Evolutionary conservation across 2,329 filamentous ascomycete genomes (phyloP), one percentile per base, ranked within the genome.

Genomic region (Piedraia hortae): DNA sequence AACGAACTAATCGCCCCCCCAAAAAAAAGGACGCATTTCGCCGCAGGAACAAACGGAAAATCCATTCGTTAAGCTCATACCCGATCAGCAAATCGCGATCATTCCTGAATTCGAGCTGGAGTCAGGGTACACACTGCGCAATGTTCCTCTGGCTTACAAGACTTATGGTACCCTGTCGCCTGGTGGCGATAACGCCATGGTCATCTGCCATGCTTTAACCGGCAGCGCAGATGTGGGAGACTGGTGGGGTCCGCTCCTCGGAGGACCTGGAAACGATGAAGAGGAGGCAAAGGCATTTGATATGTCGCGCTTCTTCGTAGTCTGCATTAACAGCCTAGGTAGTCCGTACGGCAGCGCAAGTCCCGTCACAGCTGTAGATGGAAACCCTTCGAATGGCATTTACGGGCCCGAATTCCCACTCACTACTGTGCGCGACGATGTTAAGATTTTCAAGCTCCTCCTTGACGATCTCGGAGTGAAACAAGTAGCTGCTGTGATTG

Each of bases 391-490:
- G 22, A 65, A 73, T 30, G 78, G 63, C 10, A 61, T 62, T 34
- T 97, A 97, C 39, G 85, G 85, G 0, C 85, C 85, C 1, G 85
- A 97, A 39, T 97, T 97, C 34, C 85, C 85, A 20, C 51, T 97
- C 31, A 91, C 85, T 1, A 93, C 85, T 0, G 75, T 97, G 31
- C 59, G 82, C 32, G 85, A 97, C 42, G 85, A 97, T 50, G 82
- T 93, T 23, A 78, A 73, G 32, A 55, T 85, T 21, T 78, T 85
- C 51, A 77, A 68, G 43, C 47, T 82, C 15, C 49, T 88, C 5
- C 54, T 88, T 5, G 73, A 85, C 37, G 72, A 82, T 27, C 50
- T 88, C 10, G 75, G 74, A 10, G 67, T 88, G 15, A 62, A 59
- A 35, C 70, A 77, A 40, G 54, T 88, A 21, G 74, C 75, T 4